phyloP scores from a whole-genome alignment of 2,329 filamentous ascomycete species.

The Sporothrix variecibatus region DNA sequence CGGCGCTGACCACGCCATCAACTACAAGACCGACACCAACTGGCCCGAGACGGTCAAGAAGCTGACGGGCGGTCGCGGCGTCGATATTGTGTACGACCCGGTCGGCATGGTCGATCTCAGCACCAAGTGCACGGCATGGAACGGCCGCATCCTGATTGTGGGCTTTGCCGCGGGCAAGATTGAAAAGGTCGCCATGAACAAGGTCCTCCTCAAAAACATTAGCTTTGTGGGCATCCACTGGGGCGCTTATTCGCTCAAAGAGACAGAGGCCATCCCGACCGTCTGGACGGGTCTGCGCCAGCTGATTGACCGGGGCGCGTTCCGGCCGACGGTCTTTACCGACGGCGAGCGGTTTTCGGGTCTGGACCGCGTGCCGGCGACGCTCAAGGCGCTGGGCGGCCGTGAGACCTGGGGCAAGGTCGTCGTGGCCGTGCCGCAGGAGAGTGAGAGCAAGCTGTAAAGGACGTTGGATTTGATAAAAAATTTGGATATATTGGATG shows the following conservation, averaged over 20 bases:
- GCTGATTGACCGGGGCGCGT: constrained; percentile 75
- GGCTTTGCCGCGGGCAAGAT: constrained; percentile 86
- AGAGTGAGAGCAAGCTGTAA: constrained; percentile 59
- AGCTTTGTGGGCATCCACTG: constrained; percentile 87
- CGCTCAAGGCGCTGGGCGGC: constrained; percentile 57
- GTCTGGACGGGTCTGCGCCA: constrained; percentile 85
- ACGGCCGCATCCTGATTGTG: constrained; percentile 82
- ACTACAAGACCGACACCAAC: constrained; percentile 68
- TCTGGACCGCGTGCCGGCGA: constrained; percentile 49
- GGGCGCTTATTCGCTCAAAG: constrained; percentile 77
- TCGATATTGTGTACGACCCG: constrained; percentile 94
- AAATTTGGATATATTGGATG: background rate
- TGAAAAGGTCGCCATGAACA: constrained; percentile 90
- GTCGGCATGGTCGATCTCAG: constrained; percentile 86
- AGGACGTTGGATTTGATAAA: background rate
- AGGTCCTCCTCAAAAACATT: constrained; percentile 92
- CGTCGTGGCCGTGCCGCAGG: constrained; percentile 79
- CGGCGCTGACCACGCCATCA: constrained; percentile 80
- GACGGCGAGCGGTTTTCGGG: constrained; percentile 77
- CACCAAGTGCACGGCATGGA: constrained; percentile 92
- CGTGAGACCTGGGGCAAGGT: constrained; percentile 96
- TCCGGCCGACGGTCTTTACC: constrained; percentile 78
- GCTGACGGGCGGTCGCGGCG: constrained; percentile 69
- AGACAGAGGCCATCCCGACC: constrained; percentile 66
- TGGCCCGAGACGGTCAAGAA: constrained; percentile 73